Base-by-base conservation (phyloP, 2,329 filamentous ascomycete species). In the Exophiala sideris region DNA sequence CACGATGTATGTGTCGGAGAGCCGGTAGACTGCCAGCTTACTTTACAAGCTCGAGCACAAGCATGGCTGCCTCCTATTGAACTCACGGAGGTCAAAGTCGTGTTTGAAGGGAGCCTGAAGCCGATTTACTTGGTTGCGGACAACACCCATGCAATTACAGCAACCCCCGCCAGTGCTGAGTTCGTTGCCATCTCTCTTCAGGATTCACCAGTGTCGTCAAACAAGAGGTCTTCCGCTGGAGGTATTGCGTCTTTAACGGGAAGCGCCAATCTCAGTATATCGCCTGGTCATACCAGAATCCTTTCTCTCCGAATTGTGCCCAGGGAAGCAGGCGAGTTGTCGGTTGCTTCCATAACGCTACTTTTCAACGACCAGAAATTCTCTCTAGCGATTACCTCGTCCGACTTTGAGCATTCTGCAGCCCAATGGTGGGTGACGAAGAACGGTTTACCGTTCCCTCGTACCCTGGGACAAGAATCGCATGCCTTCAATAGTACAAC, bases 241-340 rank as follows among this genome's bases (percentile, higher is more conserved):
- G 65, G 56, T 6, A 56, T 72, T 48, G 52, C 67, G 29, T 69
- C 71, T n/a, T 72, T 85, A 49, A 68, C 71, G 36, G 87, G 87
- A 1, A 65, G 72, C 9, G 79, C 81, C 7, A 77, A 91, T 67
- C 71, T 96, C 50, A 83, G 78, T 0, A 71, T 96, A 40, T 69
- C 72, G 9, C 81, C 90, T 11, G 84, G 84, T 0, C 81, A 88
- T 57, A 87, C 79, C 7, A 83, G 81, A 49, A 81, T 91, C 1
- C 86, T 88, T 58, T 83, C 88, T 62, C 78, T 96, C 63, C 80
- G 79, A 7, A 81, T 90, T 54, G 82, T 86, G 2, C 79, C 96
- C 12, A 84, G 90, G 54, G 91, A 96, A 70, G 83, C 91, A 2
- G 91, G 90, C n/a, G 82, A 89, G 52, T 84, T 87, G 1, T 82